phyloP scores from a whole-genome alignment of 331 rosid species.

The Pyrus hybrid region DNA sequence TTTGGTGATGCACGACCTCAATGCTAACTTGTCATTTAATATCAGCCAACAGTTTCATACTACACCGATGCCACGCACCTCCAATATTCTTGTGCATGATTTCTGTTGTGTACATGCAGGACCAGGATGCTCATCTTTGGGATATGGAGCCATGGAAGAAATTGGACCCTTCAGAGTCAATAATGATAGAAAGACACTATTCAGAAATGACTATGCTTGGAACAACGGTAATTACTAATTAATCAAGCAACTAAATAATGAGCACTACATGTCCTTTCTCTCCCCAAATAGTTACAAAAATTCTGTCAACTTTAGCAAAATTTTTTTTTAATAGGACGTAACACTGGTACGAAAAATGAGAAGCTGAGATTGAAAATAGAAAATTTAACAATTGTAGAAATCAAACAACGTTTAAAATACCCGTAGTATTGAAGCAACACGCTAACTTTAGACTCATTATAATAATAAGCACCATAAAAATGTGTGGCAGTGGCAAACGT shows the following conservation, averaged over 20 bases:
- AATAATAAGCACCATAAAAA: background rate
- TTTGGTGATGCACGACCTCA: too few relatives aligned
- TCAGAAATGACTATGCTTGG: conserved; percentile 40
- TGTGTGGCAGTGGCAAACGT: conserved; percentile 56
- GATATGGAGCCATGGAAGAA: conserved; percentile 65
- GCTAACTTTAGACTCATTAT: background rate
- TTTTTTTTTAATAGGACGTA: too few relatives aligned
- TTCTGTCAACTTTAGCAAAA: too few relatives aligned
- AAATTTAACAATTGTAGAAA: too few relatives aligned
- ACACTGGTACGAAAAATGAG: too few relatives aligned
- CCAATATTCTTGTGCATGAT: background rate
- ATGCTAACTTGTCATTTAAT: too few relatives aligned
- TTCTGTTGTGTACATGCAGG: conserved; percentile 24
- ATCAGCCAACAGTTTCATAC: too few relatives aligned
- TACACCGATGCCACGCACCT: too few relatives aligned
- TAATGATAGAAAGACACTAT: conserved; percentile 46
- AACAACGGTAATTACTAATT: conserved; percentile 25
- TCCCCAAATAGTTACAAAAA: too few relatives aligned
- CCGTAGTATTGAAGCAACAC: too few relatives aligned
- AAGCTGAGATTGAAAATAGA: too few relatives aligned
- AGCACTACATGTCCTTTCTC: background rate
- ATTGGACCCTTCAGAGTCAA: conserved; percentile 63
- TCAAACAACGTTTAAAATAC: too few relatives aligned
- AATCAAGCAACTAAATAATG: background rate
- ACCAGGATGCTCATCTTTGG: conserved; percentile 74